Evolutionary conservation across 768 basidiomycete genomes (phyloP), one percentile per base, ranked within the genome.

Genomic region (Calocera cornea): DNA sequence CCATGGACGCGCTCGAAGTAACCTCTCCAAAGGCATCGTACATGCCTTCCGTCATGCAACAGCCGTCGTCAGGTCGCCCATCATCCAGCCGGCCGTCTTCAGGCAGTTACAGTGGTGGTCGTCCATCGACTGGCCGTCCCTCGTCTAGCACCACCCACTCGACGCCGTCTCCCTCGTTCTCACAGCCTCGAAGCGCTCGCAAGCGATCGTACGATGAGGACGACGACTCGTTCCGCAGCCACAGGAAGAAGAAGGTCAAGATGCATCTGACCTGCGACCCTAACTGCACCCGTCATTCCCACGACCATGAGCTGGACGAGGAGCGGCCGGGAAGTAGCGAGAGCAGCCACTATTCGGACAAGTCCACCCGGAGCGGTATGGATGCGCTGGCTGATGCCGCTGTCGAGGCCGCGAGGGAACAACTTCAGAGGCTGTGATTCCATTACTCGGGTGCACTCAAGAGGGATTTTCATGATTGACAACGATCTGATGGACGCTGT

Each of bases 331-430:
- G 27, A 33, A 60, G 54, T 27, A 60, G 54, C 54, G 54, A 60
- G 22, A 60, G 54, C 54, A 33, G 54, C 27, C 10, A 5, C 10
- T 10, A 5, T 33, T 60, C 54, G 2, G 54, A 27, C 31, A 60
- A 33, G 31, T 60, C 54, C 2, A 16, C 54, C 31, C 24, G 31
- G 31, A 60, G 54, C 31, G 54, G 54, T 2, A 60, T 60, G 54
- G 54, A 60, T 22, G 54, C 54, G 24, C 31, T 60, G 54, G 54
- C 54, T 60, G 54, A 60, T 60, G 54, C 54, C 24, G 54, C 54
- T 29, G 54, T 60, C 11, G 54, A 60, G 19, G 54, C 54, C 5
- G 54, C 54, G 11, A 2, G 54, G 54, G 54, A 60, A 22, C 54
- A 60, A 19, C 54, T 60, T 10, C 54, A 60, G 54, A 12, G 54